Base-by-base conservation (phyloP, 208 protist species). In the Phytomonas sp. region DNA sequence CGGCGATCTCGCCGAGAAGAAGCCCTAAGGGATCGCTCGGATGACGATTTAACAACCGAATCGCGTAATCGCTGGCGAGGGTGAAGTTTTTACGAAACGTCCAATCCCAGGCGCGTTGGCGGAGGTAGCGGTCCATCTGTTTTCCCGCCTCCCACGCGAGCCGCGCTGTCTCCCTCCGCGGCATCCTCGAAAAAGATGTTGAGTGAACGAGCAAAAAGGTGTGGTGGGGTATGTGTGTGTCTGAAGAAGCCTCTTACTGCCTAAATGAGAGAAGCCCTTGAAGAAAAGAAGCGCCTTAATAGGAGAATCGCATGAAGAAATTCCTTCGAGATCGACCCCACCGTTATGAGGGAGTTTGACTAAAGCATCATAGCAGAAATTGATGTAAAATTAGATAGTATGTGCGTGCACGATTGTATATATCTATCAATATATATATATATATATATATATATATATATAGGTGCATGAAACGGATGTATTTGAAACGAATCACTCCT, bases 21-120 rank as follows among this genome's bases (percentile, higher is more conserved):
- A 95, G 78, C 0, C 67, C 77, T 13, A 84, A 37, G 30, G 84
- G 77, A 67, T 93, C 87, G 2, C 76, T 74, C 3, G 83, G 78
- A 60, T 82, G 79, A 0, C 79, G 77, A 61, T 93, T 95, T 5
- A 95, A 66, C 0, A 91, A 62, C 9, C 86, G 90, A 67, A 95
- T 92, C 33, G 79, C 74, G 74, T 93, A 95, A 72, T 95, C 90
- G 2, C 87, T 79, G 0, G 90, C 77, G n/a, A 95, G 76, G 9
- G 87, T 87, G 66, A 84, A 92, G 75, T 93, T 92, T 1, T 70
- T 67, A 28, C 59, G 67, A 0, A 73, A 33, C 0, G 80, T 43
- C 80, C 85, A 92, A 66, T 93, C 81, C 82, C 79, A 91, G 34
- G 86, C 85, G 13, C 87, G 82, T 37, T 79, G 72, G 0, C 75